These are phyloP conservation scores for Fusarium succisae DNA, from an alignment of 2,329 filamentous ascomycete genomes.

Conservation along the genomic window DNA sequence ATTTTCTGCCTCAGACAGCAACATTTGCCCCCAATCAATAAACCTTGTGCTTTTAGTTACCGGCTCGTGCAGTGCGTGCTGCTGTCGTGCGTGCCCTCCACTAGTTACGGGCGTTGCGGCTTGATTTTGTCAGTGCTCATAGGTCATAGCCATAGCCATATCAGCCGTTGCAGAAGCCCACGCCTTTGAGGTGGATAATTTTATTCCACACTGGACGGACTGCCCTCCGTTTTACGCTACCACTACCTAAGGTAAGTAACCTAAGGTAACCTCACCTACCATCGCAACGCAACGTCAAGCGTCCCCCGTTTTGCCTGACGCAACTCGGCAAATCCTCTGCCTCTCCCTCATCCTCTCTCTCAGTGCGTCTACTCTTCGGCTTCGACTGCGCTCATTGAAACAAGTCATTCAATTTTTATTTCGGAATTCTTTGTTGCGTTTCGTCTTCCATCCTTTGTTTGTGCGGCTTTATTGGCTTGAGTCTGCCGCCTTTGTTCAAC, in stretches of 20 bases:
- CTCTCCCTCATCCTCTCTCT: slow-evolving; percentile 11
- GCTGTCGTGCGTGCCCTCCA: not conserved
- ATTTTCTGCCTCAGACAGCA: slow-evolving; percentile 45
- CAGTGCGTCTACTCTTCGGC: slow-evolving; percentile 34
- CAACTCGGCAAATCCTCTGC: slow-evolving; percentile 33
- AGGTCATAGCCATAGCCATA: slow-evolving; percentile 5
- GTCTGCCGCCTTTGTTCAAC: slow-evolving; percentile 25
- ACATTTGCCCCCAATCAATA: slow-evolving; percentile 20
- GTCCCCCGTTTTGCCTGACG: slow-evolving; percentile 39
- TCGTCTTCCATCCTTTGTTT: slow-evolving; percentile 8
- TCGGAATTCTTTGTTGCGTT: slow-evolving; percentile 5
- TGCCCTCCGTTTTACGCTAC: slow-evolving; percentile 11
- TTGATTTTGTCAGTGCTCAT: slow-evolving; percentile 26
- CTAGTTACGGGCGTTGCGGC: not conserved
- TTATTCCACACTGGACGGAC: slow-evolving; percentile 40
- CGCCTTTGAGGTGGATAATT: slow-evolving; percentile 36
- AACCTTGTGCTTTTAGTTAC: slow-evolving; percentile 9
- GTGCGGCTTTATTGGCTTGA: slow-evolving; percentile 27
- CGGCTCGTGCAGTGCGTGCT: slow-evolving; percentile 16
- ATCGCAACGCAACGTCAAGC: slow-evolving; percentile 34
- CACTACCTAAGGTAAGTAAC: not conserved
- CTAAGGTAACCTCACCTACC: not conserved
- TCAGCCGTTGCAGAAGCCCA: not conserved
- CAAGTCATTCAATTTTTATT: slow-evolving; percentile 8
- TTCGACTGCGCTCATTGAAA: slow-evolving; percentile 20